Percentiles rank a stretch among this genome's conserved stretches.
Evolutionary conservation across 306 rosid genomes (phyloP).

Genomic region (Morella rubra): DNA sequence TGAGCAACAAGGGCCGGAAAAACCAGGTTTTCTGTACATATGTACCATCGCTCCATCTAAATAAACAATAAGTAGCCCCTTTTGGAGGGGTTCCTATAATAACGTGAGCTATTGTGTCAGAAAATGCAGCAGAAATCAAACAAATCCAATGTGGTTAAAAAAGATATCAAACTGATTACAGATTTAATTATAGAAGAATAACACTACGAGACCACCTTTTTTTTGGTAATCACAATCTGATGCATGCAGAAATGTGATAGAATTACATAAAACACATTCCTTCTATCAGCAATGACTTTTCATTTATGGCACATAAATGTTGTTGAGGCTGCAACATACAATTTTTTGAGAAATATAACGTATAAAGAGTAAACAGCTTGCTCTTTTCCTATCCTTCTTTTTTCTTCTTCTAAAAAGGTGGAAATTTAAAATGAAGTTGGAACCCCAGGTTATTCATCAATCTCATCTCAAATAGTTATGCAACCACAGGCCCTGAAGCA

Average conservation of each 20-base stretch:
- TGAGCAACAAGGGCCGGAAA: not conserved
- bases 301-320: not conserved
- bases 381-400: not conserved
- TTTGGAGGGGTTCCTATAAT: not conserved
- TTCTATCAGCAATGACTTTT: not conserved
- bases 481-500: not conserved
- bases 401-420: not conserved
- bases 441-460: not conserved
- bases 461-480: not conserved
- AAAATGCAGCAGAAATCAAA: not conserved
- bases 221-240: not conserved
- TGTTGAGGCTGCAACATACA: not conserved
- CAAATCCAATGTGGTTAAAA: not conserved
- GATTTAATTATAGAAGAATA: not conserved
- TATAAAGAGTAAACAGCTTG: not conserved
- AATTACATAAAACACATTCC: not conserved
- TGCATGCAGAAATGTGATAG: not conserved
- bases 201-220: not conserved
- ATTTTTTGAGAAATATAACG: not conserved
- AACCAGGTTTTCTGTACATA: not conserved
- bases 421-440: not conserved
- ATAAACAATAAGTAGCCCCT: not conserved
- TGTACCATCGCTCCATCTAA: not conserved
- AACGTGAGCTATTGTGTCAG: not conserved
- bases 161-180: not conserved